These are phyloP conservation scores for Aspergillus pseudotamarii DNA, from an alignment of 2,329 filamentous ascomycete genomes.

Conservation along the genomic window DNA sequence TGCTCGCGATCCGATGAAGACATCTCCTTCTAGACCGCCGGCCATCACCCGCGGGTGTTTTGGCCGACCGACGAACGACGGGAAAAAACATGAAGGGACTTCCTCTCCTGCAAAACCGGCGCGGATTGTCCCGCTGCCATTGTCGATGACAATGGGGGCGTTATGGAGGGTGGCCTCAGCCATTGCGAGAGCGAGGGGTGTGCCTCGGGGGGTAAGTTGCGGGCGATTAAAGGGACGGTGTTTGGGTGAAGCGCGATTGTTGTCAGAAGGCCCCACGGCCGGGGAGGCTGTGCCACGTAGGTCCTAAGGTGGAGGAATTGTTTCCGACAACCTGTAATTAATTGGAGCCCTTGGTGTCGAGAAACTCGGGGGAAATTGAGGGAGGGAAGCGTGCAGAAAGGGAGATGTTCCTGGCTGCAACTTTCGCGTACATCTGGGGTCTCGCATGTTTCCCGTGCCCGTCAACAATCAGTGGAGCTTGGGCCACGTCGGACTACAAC, in stretches of 20 bases:
- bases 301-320: constrained; percentile 8
- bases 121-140: constrained; percentile 95
- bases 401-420: neutral
- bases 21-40: constrained; percentile 93
- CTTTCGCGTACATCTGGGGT: constrained; percentile 4
- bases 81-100: constrained; percentile 93
- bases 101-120: constrained; percentile 97
- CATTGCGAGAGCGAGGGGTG: constrained; percentile 48
- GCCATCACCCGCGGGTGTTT: constrained; percentile 94
- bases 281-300: constrained; percentile 11
- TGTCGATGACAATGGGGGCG: constrained; percentile 97
- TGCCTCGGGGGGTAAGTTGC: constrained; percentile 14
- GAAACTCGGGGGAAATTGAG: neutral
- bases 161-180: constrained; percentile 79
- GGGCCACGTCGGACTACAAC: constrained; percentile 1
- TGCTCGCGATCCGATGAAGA: constrained; percentile 92
- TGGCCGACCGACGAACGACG: constrained; percentile 92
- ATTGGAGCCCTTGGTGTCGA: neutral
- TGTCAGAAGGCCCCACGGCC: constrained; percentile 35
- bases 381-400: constrained; percentile 4
- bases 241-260: constrained; percentile 26
- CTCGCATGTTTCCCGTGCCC: constrained; percentile 17
- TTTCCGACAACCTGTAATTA: constrained; percentile 4
- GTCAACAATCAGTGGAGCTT: constrained; percentile 9
- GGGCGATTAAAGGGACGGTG: constrained; percentile 19